A percentile compares a stretch with the other conserved stretches of the same genome.
phyloP scores from a whole-genome alignment of 768 basidiomycete genomes.

The Boletus rubroflammeus region DNA sequence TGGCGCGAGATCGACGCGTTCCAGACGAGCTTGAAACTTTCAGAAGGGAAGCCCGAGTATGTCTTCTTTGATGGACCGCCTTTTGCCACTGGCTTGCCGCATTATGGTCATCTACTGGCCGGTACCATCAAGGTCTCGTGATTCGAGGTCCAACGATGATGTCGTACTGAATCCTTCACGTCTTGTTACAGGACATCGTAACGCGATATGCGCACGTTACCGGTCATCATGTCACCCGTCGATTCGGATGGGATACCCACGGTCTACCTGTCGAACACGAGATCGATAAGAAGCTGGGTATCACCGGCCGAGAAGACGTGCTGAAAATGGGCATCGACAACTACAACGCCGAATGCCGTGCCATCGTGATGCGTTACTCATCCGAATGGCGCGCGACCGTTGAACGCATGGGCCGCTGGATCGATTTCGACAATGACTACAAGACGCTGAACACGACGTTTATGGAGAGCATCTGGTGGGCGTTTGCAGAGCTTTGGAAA shows the following conservation, averaged over 20 bases:
- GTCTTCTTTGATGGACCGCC: constrained; percentile 98
- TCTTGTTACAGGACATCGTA: constrained; percentile 79
- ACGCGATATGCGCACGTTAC: constrained; percentile 93
- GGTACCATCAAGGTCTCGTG: constrained; percentile 81
- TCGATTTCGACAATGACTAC: constrained; percentile 99
- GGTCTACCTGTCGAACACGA: constrained; percentile 98
- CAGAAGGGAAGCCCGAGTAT: constrained; percentile 85
- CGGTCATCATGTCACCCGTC: constrained; percentile 86
- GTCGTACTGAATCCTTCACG: background rate
- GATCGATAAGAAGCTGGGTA: constrained; percentile 94
- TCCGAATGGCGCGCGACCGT: constrained; percentile 93
- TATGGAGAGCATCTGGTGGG: constrained; percentile 99
- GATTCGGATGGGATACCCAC: constrained; percentile 99
- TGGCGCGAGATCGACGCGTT: constrained; percentile 99
- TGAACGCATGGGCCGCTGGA: constrained; percentile 98
- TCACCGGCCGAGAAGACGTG: constrained; percentile 91
- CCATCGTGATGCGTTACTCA: constrained; percentile 96
- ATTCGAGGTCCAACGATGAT: background rate
- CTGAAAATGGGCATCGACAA: constrained; percentile 93
- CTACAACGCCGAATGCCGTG: constrained; percentile 95
- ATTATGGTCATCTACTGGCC: constrained; percentile 91
- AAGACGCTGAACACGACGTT: constrained; percentile 91
- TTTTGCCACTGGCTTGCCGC: constrained; percentile 94
- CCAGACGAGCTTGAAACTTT: constrained; percentile 87
- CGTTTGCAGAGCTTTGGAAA: constrained; percentile 89